These are phyloP conservation scores for Phialophora chinensis DNA, from an alignment of 2,329 filamentous ascomycete genomes.

Conservation along the genomic window DNA sequence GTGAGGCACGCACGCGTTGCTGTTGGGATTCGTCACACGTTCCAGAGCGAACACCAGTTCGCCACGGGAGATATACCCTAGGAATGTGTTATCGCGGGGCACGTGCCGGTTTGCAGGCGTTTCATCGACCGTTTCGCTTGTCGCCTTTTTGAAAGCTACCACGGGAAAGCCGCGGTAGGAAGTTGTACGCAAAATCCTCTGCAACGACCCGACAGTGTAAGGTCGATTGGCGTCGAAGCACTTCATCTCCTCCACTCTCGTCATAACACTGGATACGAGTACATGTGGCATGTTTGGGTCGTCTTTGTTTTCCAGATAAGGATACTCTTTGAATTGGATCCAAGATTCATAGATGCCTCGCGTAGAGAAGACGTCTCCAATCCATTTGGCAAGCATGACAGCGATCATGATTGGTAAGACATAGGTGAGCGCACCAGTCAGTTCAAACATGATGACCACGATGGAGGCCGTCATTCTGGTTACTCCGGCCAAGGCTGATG, in stretches of 20 bases:
- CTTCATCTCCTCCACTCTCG: slow-evolving; percentile 84
- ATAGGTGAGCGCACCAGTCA: slow-evolving; percentile 93
- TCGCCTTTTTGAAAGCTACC: slow-evolving; percentile 52
- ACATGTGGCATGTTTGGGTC: slow-evolving; percentile 80
- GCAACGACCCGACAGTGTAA: slow-evolving; percentile 81
- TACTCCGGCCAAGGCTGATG: slow-evolving; percentile 89
- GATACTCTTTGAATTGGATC: slow-evolving; percentile 96
- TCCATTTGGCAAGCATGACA: slow-evolving; percentile 98
- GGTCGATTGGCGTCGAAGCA: slow-evolving; percentile 79
- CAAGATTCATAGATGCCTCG: slow-evolving; percentile 96
- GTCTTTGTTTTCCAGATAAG: slow-evolving; percentile 90
- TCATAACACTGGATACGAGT: slow-evolving; percentile 88
- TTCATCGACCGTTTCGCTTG: slow-evolving; percentile 15
- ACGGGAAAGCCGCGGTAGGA: slow-evolving; percentile 91
- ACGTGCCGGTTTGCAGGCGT: slow-evolving; percentile 13
- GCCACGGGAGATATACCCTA: slow-evolving; percentile 92
- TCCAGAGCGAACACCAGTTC: slow-evolving; percentile 84
- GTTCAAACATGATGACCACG: slow-evolving; percentile 99
- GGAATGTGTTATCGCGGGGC: slow-evolving; percentile 64
- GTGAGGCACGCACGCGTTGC: slow-evolving; percentile 47
- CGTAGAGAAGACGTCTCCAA: slow-evolving; percentile 91
- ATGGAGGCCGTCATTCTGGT: slow-evolving; percentile 98
- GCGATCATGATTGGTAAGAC: slow-evolving; percentile 99
- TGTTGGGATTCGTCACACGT: slow-evolving; percentile 56
- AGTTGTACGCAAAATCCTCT: slow-evolving; percentile 72